Conservation (phyloP, 441 rosid genomes). For the Croton setiger region DNA sequence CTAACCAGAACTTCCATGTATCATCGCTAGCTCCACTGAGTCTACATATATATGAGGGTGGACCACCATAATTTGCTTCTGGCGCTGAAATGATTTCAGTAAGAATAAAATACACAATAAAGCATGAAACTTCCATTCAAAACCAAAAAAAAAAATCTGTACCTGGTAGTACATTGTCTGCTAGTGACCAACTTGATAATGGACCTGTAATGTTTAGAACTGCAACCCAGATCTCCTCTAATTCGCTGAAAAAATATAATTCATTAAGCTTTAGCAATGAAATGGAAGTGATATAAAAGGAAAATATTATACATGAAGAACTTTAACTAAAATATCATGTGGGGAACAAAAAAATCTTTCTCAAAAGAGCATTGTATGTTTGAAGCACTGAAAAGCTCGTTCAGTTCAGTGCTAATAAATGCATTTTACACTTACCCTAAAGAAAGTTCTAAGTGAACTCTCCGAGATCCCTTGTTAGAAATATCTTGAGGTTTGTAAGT, state of each 20-base stretch:
- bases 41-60: slow-evolving; percentile 76
- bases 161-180: slow-evolving; percentile 78
- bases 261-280: slow-evolving; percentile 1
- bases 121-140: not conserved
- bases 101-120: slow-evolving; percentile 2
- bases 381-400: not conserved
- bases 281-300: not conserved
- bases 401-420: slow-evolving; percentile 5
- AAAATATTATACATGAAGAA: not conserved
- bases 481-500: slow-evolving; percentile 39
- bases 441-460: slow-evolving; percentile 84
- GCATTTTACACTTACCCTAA: slow-evolving; percentile 62
- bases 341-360: not conserved
- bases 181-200: slow-evolving; percentile 89
- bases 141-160: slow-evolving; percentile 13
- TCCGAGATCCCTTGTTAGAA: slow-evolving; percentile 48
- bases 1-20: slow-evolving; percentile 94
- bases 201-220: slow-evolving; percentile 94
- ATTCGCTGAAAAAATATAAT: slow-evolving; percentile 50
- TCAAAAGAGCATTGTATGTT: not conserved
- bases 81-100: slow-evolving; percentile 51
- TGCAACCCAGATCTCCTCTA: slow-evolving; percentile 90
- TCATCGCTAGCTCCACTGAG: slow-evolving; percentile 70
- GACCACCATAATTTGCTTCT: slow-evolving; percentile 61
- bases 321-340: not conserved